Evolutionary conservation across 176 grass and related monocot genomes (phyloP).

Genomic region (Echinochloa phyllopogon): DNA sequence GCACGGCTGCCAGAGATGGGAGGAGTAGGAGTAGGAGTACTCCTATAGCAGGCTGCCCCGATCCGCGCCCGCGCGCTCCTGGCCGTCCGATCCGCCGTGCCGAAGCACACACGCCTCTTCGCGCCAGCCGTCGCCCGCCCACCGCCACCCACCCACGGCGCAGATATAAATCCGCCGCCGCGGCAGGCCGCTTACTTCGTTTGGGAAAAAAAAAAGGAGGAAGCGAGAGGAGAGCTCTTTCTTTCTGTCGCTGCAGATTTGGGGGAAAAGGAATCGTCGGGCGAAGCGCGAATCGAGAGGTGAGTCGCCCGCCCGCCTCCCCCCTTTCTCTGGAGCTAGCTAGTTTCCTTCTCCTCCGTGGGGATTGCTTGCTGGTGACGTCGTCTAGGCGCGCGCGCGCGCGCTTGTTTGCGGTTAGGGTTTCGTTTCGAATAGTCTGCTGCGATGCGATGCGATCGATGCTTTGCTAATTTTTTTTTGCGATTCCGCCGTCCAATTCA

Average conservation of each 20-base stretch:
- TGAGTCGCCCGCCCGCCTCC: background rate
- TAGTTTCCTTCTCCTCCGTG: background rate
- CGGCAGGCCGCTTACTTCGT: accelerated
- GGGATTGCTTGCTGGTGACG: background rate
- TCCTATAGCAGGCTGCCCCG: too few species aligned
- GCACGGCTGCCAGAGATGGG: background rate
- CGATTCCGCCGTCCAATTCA: background rate
- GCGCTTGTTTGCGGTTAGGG: background rate
- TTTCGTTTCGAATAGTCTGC: background rate
- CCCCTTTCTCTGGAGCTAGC: too few species aligned
- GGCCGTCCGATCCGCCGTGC: background rate
- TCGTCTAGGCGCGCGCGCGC: background rate
- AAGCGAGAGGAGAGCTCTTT: background rate
- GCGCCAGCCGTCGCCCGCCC: background rate
- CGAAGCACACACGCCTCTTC: background rate
- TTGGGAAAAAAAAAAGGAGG: background rate
- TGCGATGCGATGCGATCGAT: background rate
- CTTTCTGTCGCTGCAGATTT: background rate
- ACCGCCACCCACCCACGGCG: background rate
- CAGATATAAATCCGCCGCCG: background rate
- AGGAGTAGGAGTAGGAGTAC: background rate
- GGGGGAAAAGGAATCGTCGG: background rate
- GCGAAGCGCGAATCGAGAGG: background rate
- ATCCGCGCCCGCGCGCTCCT: background rate
- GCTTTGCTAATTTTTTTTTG: background rate